These are phyloP conservation scores for Melocanna baccifera DNA, from an alignment of 176 grass and related monocot species.

Conservation along the genomic window DNA sequence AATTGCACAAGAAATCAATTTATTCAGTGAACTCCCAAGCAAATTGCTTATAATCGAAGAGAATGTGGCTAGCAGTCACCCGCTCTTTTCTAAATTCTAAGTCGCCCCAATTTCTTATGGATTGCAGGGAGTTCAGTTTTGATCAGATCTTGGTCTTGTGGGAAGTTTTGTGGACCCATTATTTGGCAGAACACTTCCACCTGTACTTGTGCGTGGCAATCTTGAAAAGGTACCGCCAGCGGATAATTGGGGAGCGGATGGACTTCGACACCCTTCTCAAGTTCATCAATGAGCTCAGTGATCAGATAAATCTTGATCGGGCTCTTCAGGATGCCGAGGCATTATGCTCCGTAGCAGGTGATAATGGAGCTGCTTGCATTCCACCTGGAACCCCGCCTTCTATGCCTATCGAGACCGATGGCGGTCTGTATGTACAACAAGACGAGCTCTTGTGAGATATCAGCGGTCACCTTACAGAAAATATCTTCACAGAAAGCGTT, in stretches of 20 bases:
- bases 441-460: conserved; percentile 74
- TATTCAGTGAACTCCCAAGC: neutral
- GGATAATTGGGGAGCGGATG: conserved; percentile 89
- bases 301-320: conserved; percentile 70
- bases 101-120: neutral
- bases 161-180: conserved; percentile 94
- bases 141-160: conserved; percentile 75
- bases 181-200: conserved; percentile 93
- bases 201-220: conserved; percentile 90
- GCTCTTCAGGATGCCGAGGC: conserved; percentile 76
- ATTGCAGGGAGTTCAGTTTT: conserved; percentile 78
- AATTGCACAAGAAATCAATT: neutral
- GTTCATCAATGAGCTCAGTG: conserved; percentile 97
- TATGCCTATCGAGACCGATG: conserved; percentile 68
- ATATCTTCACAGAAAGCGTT: neutral
- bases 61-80: neutral
- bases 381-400: conserved; percentile 90
- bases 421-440: conserved; percentile 63
- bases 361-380: conserved; percentile 68
- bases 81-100: neutral
- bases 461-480: neutral
- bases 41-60: neutral
- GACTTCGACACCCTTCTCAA: conserved; percentile 97
- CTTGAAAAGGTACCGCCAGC: conserved; percentile 62
- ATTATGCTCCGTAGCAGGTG: conserved; percentile 59